phyloP scores from a whole-genome alignment of 805 yeast genomes.

The Saccharomycopsis malanga region DNA sequence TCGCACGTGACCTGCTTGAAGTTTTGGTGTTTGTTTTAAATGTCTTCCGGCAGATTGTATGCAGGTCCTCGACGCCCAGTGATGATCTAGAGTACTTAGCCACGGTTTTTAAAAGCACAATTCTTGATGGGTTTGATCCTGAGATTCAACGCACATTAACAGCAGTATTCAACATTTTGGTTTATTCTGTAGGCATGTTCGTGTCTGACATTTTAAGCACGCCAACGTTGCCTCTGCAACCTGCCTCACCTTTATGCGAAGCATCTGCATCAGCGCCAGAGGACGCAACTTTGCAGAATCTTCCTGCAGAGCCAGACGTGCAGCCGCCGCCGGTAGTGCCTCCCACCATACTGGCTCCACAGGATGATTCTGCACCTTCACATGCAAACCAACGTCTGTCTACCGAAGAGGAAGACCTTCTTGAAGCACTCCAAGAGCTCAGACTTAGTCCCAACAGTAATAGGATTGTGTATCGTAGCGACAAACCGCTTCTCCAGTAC shows the following conservation, averaged over 20 bases:
- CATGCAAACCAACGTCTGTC: background rate
- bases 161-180: conserved; percentile 9
- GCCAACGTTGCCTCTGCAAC: too few relatives aligned
- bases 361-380: background rate
- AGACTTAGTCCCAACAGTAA: conserved; percentile 1
- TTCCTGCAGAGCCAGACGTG: background rate
- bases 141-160: background rate
- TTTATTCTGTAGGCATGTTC: conserved; percentile 17
- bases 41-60: conserved; percentile 8
- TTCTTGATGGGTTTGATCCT: conserved; percentile 2
- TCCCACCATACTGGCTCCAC: background rate
- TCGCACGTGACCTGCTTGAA: background rate
- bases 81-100: conserved; percentile 14
- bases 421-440: background rate
- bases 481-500: conserved; percentile 14
- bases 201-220: conserved; percentile 8
- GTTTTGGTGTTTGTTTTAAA: conserved; percentile 6
- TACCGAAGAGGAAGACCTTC: conserved; percentile 5
- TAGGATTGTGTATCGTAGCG: conserved; percentile 8
- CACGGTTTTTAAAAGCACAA: conserved; percentile 5
- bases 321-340: background rate
- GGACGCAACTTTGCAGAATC: background rate
- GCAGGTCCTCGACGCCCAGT: background rate
- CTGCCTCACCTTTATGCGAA: background rate
- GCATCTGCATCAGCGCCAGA: background rate